A percentile compares a stretch with the other conserved stretches of the same genome.
These are phyloP conservation scores for Rheum nobile DNA, from an alignment of 148 eudicot species.

Conservation along the genomic window DNA sequence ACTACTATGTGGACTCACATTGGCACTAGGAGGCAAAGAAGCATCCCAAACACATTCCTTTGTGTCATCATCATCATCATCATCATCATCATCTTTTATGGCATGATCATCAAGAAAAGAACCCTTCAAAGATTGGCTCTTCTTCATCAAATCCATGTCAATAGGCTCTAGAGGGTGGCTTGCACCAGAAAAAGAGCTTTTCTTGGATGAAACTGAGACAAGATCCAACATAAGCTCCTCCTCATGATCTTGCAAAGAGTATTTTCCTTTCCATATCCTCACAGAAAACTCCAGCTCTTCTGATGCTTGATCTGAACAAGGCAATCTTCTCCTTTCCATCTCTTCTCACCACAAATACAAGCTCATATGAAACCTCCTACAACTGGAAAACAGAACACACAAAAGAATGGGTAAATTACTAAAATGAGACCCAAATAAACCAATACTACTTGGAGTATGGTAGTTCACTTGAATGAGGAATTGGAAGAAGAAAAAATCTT, in stretches of 20 bases:
- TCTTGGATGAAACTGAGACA: slow-evolving; percentile 22
- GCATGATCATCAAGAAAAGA: slow-evolving; percentile 63
- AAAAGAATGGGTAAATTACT: too few species aligned
- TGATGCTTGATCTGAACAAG: too few species aligned
- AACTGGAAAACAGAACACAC: too few species aligned
- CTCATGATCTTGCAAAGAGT: slow-evolving; percentile 24
- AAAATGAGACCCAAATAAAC: too few species aligned
- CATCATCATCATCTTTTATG: slow-evolving; percentile 32
- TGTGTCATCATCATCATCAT: slow-evolving; percentile 49
- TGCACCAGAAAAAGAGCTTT: slow-evolving; percentile 66
- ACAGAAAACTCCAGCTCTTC: slow-evolving; percentile 24
- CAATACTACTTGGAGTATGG: too few species aligned
- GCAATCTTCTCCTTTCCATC: too few species aligned
- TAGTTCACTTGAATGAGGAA: too few species aligned
- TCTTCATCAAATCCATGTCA: slow-evolving; percentile 53
- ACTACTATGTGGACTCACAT: slow-evolving; percentile 77
- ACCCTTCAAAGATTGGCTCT: slow-evolving; percentile 51
- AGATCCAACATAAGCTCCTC: slow-evolving; percentile 48
- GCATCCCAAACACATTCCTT: slow-evolving; percentile 88
- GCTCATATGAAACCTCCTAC: too few species aligned
- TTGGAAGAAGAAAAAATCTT: too few species aligned
- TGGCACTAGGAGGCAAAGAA: slow-evolving; percentile 80
- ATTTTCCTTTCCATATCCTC: slow-evolving; percentile 45
- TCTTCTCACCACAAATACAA: too few species aligned
- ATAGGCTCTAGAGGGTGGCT: slow-evolving; percentile 85